Evolutionary conservation across 169 alveolate genomes (phyloP), one percentile per base, ranked within the genome.

Genomic region (Perkinsus olseni): DNA sequence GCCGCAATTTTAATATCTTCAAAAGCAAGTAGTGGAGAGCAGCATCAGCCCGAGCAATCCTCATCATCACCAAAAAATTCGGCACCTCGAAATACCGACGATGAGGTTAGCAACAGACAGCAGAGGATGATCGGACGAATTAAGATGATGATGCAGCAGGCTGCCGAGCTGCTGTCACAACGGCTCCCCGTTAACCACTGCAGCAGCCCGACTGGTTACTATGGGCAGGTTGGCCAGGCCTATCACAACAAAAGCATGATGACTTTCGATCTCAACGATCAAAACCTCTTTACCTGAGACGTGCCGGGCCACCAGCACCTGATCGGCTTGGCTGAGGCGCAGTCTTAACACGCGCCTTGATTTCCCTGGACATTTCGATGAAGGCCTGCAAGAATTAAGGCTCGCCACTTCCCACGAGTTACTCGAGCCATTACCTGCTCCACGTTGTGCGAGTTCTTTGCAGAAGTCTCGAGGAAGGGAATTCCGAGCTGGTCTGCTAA

Each of bases 371-470:
- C 96, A 95, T 95, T 82, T 94, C 94, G 94, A 92, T 94, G 93
- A 95, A 95, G 38, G 96, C 96, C 96, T 95, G 91, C 13, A 40
- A 28, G 74, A 91, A 4, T 1, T 11, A 91, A 10, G 62, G 21
- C 17, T 10, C 38, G 74, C 37, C 17, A 24, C 20, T 62, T 1
- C 1, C 38, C 40, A 34, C 38, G 36, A 24, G 8, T 11, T 24
- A 4, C 91, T 11, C 74, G 10, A 24, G 74, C 28, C 34, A 90
- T 51, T 1, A 96, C 98, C 93, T 95, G 95, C 92, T 96, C 98
- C 34, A 97, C 98, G 94, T 97, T 97, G 74, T 95, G 96, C 38
- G 97, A 96, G 91, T 94, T 95, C 93, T 96, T 96, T 11, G 98
- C 98, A 34, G 97, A 96, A 34, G 98, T 95, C 94, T 97, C 98